Percentiles rank a stretch among this genome's conserved stretches.
phyloP scores from a whole-genome alignment of 2,329 filamentous ascomycete genomes.

The Pseudogymnoascus sp. region DNA sequence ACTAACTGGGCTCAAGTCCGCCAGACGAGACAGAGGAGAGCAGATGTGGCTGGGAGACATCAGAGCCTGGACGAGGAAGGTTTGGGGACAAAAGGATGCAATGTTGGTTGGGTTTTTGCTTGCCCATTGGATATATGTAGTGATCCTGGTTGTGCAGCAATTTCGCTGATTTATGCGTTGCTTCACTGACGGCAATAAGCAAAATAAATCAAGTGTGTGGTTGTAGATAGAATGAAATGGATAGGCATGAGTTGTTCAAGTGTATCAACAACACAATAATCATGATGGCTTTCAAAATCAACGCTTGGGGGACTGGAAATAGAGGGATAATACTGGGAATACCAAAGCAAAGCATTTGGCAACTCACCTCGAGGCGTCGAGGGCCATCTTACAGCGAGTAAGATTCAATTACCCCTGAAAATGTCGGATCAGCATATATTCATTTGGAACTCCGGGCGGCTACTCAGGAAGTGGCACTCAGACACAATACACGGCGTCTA shows the following conservation, averaged over 20 bases:
- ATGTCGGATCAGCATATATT: not conserved
- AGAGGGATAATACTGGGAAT: not conserved
- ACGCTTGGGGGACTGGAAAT: not conserved
- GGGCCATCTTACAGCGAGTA: not conserved
- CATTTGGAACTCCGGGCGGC: not conserved
- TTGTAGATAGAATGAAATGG: not conserved
- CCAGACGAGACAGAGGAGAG: slow-evolving; percentile 43
- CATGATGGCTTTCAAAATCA: not conserved
- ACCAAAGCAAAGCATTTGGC: not conserved
- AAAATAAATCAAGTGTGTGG: not conserved
- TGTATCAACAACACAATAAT: not conserved
- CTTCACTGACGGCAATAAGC: not conserved
- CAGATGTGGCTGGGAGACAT: slow-evolving; percentile 37
- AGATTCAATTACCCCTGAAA: not conserved
- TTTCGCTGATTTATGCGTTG: not conserved
- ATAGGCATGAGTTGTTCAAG: not conserved
- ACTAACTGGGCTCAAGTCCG: slow-evolving; percentile 48
- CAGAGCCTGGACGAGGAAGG: slow-evolving; percentile 12
- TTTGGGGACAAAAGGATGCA: slow-evolving; percentile 12
- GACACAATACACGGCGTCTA: not conserved
- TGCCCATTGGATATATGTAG: slow-evolving; percentile 7
- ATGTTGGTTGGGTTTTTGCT: slow-evolving; percentile 11
- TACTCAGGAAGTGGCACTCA: not conserved
- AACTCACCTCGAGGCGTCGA: not conserved
- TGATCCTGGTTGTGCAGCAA: not conserved